A percentile compares a stretch with the other conserved stretches of the same genome.
These are phyloP conservation scores for Alternaria ethzedia DNA, from an alignment of 2,329 filamentous ascomycete genomes.

Conservation along the genomic window DNA sequence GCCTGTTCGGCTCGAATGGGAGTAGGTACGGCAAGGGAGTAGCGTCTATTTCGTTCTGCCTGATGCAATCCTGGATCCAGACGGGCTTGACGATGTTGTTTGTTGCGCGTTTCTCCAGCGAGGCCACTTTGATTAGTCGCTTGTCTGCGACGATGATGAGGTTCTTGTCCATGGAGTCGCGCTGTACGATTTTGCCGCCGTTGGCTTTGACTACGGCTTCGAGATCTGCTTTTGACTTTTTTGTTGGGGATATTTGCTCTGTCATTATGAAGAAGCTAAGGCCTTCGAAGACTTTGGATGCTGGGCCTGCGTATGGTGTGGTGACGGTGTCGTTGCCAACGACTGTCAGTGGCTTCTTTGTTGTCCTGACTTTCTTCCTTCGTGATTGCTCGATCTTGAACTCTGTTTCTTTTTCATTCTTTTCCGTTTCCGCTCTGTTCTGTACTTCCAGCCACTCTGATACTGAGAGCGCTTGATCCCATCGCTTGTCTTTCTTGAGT, in stretches of 20 bases:
- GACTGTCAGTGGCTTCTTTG: constrained; percentile 74
- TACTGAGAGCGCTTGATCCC: constrained; percentile 79
- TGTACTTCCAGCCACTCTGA: constrained; percentile 79
- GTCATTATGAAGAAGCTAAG: constrained; percentile 84
- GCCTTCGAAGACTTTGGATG: constrained; percentile 73
- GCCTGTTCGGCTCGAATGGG: constrained; percentile 67
- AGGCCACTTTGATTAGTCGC: constrained; percentile 79
- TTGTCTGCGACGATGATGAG: constrained; percentile 83
- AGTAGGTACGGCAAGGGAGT: constrained; percentile 65
- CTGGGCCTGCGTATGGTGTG: constrained; percentile 63
- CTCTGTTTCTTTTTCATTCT: constrained; percentile 65
- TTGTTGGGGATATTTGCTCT: constrained; percentile 71
- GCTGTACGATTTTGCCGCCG: constrained; percentile 80
- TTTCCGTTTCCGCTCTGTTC: constrained; percentile 67
- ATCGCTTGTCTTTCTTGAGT: constrained; percentile 81
- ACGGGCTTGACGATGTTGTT: constrained; percentile 76
- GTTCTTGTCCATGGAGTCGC: constrained; percentile 64
- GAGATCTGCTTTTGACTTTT: constrained; percentile 78
- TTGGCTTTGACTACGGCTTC: constrained; percentile 83
- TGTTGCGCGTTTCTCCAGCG: constrained; percentile 74
- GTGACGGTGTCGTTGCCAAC: constrained; percentile 65
- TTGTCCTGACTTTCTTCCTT: constrained; percentile 68
- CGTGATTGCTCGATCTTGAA: constrained; percentile 72
- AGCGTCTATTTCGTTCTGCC: constrained; percentile 61
- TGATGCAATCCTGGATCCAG: constrained; percentile 86